These are phyloP conservation scores for Trypanosoma scelopori DNA, from an alignment of 208 protist species.

Conservation along the genomic window DNA sequence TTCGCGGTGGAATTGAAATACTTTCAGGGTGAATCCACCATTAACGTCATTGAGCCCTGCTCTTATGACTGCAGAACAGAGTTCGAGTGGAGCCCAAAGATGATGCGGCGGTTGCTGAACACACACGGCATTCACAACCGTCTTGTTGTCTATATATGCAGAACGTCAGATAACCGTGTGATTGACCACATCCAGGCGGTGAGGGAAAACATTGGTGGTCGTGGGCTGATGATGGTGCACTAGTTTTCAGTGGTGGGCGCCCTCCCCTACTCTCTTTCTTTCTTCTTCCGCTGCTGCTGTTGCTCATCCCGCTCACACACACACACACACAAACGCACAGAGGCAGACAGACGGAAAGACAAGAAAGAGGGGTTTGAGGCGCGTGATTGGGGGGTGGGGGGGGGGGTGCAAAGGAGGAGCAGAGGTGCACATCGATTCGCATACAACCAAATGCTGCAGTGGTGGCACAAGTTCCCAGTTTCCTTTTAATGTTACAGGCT, in stretches of 20 bases:
- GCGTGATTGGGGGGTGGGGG: no score
- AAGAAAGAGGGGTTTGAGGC: no score
- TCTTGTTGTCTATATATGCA: constrained; percentile 82
- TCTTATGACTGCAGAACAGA: constrained; percentile 85
- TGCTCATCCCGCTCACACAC: no score
- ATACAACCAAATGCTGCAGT: no score
- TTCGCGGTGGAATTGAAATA: constrained; percentile 93
- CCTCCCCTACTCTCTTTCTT: no score
- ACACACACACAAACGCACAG: no score
- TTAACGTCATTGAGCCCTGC: constrained; percentile 88
- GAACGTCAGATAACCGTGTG: constrained; percentile 84
- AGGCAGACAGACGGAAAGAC: no score
- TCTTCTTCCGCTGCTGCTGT: no score
- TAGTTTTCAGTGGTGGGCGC: constrained; percentile 29
- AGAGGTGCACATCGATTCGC: no score
- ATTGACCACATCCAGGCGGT: constrained; percentile 91
- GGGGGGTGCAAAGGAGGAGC: no score
- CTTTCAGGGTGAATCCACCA: constrained; percentile 85
- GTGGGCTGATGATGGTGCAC: constrained; percentile 88
- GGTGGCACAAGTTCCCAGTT: no score
- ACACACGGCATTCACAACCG: constrained; percentile 87
- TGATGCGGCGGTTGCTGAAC: constrained; percentile 88
- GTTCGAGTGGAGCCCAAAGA: constrained; percentile 93
- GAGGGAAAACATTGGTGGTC: constrained; percentile 81
- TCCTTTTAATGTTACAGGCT: no score